phyloP scores from a whole-genome alignment of 257 asterid species.

The Cinchona pubescens region DNA sequence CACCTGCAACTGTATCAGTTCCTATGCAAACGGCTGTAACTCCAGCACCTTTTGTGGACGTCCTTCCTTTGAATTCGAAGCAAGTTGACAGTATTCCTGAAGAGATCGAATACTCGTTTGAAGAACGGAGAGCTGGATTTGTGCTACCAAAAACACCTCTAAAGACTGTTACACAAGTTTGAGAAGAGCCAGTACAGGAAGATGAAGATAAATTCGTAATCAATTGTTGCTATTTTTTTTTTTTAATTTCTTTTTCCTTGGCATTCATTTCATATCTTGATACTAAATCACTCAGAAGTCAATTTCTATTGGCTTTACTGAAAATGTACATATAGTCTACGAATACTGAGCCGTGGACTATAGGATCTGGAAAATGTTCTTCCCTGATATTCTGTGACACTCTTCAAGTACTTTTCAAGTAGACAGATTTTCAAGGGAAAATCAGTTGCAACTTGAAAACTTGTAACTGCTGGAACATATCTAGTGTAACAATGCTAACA shows the following conservation, averaged over 20 bases:
- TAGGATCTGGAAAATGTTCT: conserved; percentile 8
- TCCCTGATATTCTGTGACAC: not conserved
- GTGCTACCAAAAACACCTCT: conserved; percentile 45
- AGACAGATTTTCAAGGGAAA: not conserved
- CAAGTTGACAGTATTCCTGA: conserved; percentile 33
- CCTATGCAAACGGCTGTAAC: conserved; percentile 81
- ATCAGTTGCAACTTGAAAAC: not conserved
- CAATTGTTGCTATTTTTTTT: not conserved
- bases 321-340: conserved; percentile 40
- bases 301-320: conserved; percentile 36
- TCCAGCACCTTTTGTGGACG: conserved; percentile 39
- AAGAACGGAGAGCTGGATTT: conserved; percentile 79
- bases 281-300: conserved; percentile 22
- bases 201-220: not conserved
- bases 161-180: conserved; percentile 30
- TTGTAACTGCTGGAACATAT: not conserved
- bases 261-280: conserved; percentile 25
- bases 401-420: not conserved
- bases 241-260: not conserved
- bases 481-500: not conserved
- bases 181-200: conserved; percentile 10
- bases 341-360: conserved; percentile 30
- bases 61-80: conserved; percentile 19
- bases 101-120: conserved; percentile 77
- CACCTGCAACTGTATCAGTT: conserved; percentile 58